Conservation (phyloP, 768 basidiomycete genomes). For the Lactarius vividus region DNA sequence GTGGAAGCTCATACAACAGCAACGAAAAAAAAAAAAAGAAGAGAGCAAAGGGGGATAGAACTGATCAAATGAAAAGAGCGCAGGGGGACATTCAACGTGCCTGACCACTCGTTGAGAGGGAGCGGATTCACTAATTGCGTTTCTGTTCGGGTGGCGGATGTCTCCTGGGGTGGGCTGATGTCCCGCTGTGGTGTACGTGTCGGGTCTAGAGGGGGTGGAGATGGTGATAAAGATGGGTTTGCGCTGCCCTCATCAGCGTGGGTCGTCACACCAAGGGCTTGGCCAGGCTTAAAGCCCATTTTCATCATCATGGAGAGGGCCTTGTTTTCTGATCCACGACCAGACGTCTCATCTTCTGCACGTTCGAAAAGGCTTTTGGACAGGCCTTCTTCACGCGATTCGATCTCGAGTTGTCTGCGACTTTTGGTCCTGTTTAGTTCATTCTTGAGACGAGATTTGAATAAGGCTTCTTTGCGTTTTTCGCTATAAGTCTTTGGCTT, state of each 20-base stretch:
- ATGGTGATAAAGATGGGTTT: constrained; percentile 12
- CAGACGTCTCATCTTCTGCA: constrained; percentile 57
- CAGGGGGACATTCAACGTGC: constrained; percentile 41
- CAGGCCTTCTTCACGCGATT: constrained; percentile 74
- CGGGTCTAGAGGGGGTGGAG: neutral
- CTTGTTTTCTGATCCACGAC: constrained; percentile 58
- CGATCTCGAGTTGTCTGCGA: constrained; percentile 65
- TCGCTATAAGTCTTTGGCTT: constrained; percentile 65
- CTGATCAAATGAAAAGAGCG: neutral
- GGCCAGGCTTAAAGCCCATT: constrained; percentile 89
- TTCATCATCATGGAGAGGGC: constrained; percentile 90
- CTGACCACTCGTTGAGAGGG: constrained; percentile 78
- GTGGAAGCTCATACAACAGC: neutral
- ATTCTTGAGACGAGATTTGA: constrained; percentile 58
- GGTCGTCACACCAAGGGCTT: constrained; percentile 59
- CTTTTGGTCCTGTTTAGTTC: constrained; percentile 64
- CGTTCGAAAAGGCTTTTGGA: constrained; percentile 78
- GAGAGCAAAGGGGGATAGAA: neutral
- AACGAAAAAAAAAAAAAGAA: neutral
- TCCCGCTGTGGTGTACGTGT: neutral
- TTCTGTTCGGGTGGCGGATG: neutral
- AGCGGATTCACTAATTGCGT: constrained; percentile 64
- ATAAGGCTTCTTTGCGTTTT: constrained; percentile 63
- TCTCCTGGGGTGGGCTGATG: constrained; percentile 8
- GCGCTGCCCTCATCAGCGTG: constrained; percentile 19